phyloP scores from a whole-genome alignment of 495 filamentous ascomycete genomes.

The Cudoniella acicularis region DNA sequence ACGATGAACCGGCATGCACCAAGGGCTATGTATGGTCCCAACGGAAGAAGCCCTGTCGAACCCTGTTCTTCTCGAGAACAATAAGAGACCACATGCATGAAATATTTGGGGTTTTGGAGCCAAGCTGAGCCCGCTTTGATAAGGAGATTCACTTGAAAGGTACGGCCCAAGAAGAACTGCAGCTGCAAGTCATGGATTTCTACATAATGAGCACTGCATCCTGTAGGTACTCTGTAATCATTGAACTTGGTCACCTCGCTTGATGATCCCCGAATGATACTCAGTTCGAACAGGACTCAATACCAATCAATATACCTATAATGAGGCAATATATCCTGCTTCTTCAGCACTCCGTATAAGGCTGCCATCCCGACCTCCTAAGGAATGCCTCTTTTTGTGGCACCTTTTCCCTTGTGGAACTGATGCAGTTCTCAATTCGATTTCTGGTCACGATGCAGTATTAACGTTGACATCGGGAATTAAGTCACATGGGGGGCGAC shows the following conservation, averaged over 20 bases:
- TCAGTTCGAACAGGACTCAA: neutral
- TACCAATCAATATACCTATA: neutral
- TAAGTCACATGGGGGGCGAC: too few relatives aligned
- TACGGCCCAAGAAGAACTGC: neutral
- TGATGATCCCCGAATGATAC: neutral
- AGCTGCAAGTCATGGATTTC: constrained; percentile 6
- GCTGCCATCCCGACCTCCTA: neutral
- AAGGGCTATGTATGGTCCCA: neutral
- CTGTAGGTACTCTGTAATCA: neutral
- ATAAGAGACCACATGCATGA: neutral
- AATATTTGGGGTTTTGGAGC: neutral
- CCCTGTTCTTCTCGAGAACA: constrained; percentile 5
- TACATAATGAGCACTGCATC: neutral
- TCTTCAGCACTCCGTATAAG: neutral
- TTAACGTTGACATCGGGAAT: too few relatives aligned
- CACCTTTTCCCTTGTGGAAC: neutral
- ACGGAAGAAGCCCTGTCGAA: neutral
- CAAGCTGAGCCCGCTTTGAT: neutral
- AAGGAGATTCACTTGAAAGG: neutral
- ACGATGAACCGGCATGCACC: constrained; percentile 4
- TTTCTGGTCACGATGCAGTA: too few relatives aligned
- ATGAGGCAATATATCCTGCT: neutral
- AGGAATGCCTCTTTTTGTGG: neutral
- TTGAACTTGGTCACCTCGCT: neutral
- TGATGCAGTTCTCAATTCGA: too few relatives aligned